Percentiles rank a stretch among this genome's conserved stretches.
Conservation (phyloP, 768 basidiomycete genomes). For the Termitomyces sp. region DNA sequence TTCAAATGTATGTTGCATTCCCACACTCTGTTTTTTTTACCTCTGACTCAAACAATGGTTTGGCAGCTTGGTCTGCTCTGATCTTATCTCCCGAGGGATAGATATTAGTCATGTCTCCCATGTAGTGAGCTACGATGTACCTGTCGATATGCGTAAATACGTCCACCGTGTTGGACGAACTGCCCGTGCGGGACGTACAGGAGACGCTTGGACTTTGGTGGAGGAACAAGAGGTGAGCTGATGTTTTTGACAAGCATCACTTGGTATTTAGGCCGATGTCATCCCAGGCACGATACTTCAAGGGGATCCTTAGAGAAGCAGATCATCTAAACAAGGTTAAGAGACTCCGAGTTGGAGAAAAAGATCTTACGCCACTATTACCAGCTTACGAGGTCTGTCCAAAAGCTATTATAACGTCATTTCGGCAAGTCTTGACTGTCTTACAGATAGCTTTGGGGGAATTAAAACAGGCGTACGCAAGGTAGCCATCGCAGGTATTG, state of each 20-base stretch:
- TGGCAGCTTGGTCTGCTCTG: conserved; percentile 87
- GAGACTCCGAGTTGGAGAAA: conserved; percentile 59
- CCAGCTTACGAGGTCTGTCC: conserved; percentile 64
- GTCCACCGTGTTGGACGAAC: conserved; percentile 97
- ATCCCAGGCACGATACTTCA: conserved; percentile 83
- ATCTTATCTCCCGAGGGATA: conserved; percentile 92
- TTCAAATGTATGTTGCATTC: conserved; percentile 65
- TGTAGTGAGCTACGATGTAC: conserved; percentile 93
- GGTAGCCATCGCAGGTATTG: conserved; percentile 4
- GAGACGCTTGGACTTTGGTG: conserved; percentile 92
- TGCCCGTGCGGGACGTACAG: conserved; percentile 84
- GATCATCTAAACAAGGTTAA: conserved; percentile 69
- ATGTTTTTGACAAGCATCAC: background rate
- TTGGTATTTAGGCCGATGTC: background rate
- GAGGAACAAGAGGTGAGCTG: conserved; percentile 83
- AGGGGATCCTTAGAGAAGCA: conserved; percentile 69
- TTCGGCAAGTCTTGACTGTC: background rate
- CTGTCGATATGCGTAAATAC: conserved; percentile 98
- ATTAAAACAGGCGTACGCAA: conserved; percentile 35
- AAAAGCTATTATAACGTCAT: background rate
- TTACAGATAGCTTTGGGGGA: conserved; percentile 33
- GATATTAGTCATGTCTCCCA: conserved; percentile 91
- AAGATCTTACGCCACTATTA: conserved; percentile 51
- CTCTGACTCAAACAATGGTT: conserved; percentile 3
- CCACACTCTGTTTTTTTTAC: background rate